Conservation (phyloP, 306 rosid species). For the Hippophae rhamnoides region DNA sequence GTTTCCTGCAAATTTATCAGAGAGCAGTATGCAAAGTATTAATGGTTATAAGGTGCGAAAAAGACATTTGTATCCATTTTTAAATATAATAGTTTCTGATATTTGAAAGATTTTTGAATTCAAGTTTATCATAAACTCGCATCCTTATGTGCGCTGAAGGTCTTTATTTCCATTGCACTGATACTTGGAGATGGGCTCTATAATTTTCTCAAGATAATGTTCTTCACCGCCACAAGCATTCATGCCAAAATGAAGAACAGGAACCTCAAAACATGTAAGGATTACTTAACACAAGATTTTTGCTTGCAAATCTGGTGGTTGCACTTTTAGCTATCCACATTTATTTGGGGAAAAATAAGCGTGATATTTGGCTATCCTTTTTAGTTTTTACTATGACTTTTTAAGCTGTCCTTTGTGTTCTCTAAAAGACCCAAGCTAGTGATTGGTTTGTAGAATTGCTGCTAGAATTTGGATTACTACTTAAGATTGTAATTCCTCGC, state of each 20-base stretch:
- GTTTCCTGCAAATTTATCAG: constrained; percentile 69
- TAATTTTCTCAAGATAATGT: constrained; percentile 76
- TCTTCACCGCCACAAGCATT: constrained; percentile 51
- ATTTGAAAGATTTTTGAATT: constrained; percentile 4
- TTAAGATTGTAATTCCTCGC: constrained; percentile 9
- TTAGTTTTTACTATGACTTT: constrained; percentile 1
- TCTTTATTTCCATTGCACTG: constrained; percentile 78
- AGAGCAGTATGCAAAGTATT: constrained; percentile 90
- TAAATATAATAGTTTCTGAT: neutral
- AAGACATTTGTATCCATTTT: constrained; percentile 1
- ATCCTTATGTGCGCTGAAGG: constrained; percentile 39
- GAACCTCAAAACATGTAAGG: constrained; percentile 46
- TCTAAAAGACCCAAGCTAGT: neutral
- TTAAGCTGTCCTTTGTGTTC: constrained; percentile 1
- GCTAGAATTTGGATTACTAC: constrained; percentile 4
- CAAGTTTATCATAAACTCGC: constrained; percentile 7
- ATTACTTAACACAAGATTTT: neutral
- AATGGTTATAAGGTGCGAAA: constrained; percentile 78
- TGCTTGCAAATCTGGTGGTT: no score
- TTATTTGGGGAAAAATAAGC: no score
- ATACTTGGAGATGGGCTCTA: constrained; percentile 96
- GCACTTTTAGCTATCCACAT: no score
- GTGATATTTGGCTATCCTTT: neutral
- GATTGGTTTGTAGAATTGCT: neutral
- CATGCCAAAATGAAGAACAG: constrained; percentile 35